Evolutionary conservation across 768 basidiomycete genomes (phyloP).

Genomic region (Leccinum broughii): DNA sequence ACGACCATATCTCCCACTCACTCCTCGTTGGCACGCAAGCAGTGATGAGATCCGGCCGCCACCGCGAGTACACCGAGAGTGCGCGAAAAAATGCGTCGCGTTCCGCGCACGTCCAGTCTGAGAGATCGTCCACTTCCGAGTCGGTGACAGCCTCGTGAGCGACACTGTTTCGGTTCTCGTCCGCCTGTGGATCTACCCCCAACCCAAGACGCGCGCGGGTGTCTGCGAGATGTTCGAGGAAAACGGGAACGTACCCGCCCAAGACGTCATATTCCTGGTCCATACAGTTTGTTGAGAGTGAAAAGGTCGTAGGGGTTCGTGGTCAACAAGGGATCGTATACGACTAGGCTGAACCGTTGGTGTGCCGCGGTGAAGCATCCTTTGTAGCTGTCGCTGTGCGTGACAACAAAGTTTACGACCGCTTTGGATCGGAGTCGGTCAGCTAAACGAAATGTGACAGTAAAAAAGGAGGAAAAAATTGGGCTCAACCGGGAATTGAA

Average conservation of each 20-base stretch:
- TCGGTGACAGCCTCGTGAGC: not conserved
- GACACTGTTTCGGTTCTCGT: not conserved
- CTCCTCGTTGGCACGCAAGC: constrained; percentile 64
- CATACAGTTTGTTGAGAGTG: constrained; percentile 3
- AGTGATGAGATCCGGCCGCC: constrained; percentile 78
- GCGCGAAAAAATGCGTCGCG: constrained; percentile 73
- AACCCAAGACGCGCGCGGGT: constrained; percentile 22
- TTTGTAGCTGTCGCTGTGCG: constrained; percentile 13
- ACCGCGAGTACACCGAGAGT: constrained; percentile 62
- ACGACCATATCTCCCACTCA: constrained; percentile 65
- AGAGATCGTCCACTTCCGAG: not conserved
- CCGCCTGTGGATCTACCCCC: not conserved
- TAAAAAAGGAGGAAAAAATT: constrained; percentile 6
- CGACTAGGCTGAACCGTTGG: not conserved
- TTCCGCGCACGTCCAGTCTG: constrained; percentile 66
- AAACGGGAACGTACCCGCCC: constrained; percentile 27
- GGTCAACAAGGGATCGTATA: constrained; percentile 4
- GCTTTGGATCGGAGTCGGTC: constrained; percentile 1
- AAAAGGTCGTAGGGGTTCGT: not conserved
- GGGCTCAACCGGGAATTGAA: constrained; percentile 38
- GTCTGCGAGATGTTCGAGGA: constrained; percentile 28
- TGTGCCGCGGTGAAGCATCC: constrained; percentile 15
- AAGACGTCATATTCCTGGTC: constrained; percentile 19
- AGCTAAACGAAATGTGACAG: not conserved
- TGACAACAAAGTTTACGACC: not conserved